These are phyloP conservation scores for Gilbertella persicaria DNA, from an alignment of 371 early-diverging fungal species.

Conservation along the genomic window DNA sequence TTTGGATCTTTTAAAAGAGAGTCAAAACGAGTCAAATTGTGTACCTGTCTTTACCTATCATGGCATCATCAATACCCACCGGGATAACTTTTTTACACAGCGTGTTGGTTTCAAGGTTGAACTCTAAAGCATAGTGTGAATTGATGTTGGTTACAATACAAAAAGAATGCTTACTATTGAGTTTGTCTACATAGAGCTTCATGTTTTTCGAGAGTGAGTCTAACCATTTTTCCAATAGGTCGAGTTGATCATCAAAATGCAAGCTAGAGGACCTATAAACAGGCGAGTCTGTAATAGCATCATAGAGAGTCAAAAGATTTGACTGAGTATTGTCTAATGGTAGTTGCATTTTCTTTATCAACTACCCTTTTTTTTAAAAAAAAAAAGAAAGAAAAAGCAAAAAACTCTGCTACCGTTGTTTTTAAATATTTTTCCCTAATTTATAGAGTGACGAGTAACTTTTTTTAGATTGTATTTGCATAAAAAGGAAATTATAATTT, in stretches of 20 bases:
- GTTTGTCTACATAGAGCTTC: slow-evolving; percentile 45
- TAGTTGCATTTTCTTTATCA: slow-evolving; percentile 35
- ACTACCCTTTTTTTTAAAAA: too few relatives aligned
- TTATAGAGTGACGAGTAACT: too few relatives aligned
- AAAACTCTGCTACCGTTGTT: too few relatives aligned
- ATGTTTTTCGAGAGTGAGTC: slow-evolving; percentile 47
- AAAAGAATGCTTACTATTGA: slow-evolving; percentile 33
- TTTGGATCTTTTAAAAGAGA: slow-evolving; percentile 31
- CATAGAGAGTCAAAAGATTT: slow-evolving; percentile 38
- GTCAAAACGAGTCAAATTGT: background rate
- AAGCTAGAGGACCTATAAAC: slow-evolving; percentile 62
- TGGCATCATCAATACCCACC: slow-evolving; percentile 34
- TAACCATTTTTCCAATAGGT: slow-evolving; percentile 65
- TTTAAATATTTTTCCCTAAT: too few relatives aligned
- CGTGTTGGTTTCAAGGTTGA: slow-evolving; percentile 31
- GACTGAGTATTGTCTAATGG: slow-evolving; percentile 8
- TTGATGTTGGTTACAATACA: background rate
- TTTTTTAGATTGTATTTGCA: too few relatives aligned
- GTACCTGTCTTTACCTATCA: slow-evolving; percentile 37
- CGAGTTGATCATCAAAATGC: slow-evolving; percentile 71
- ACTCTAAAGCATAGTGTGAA: slow-evolving; percentile 15
- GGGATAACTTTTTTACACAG: slow-evolving; percentile 36
- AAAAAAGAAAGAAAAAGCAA: too few relatives aligned
- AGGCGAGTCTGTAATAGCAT: slow-evolving; percentile 67
- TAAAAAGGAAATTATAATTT: too few relatives aligned